Base-by-base conservation (phyloP, 106 monocot genomes). In the Hemerocallis citrina region DNA sequence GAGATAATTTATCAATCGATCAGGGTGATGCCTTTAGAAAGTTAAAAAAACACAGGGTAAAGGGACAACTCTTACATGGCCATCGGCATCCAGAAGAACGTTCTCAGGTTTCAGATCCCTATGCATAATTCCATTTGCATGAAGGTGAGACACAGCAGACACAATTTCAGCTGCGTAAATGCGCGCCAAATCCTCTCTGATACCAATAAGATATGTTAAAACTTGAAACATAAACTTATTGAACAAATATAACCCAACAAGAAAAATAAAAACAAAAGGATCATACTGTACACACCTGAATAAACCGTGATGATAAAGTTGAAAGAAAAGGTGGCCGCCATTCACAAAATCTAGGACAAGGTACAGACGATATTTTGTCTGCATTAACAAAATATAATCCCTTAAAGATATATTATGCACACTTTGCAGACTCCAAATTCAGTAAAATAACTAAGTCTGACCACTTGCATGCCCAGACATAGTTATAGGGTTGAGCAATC, bases 51-150 rank as follows among this genome's bases (percentile, higher is more conserved):
- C 39, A 42, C 27, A 10, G 16, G 17, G 28, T 16, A 61, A 37
- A 22, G 20, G 13, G 27, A 61, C 6, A n/a, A 31, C 4, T 28
- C 11, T 61, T 79, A 98, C 98, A 80, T 98, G 98, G 55, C 98
- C 98, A 64, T 98, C 98, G 37, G 81, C 81, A 75, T 92, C 98
- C 33, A 98, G 57, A 71, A 98, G 92, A 32, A 98, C 88, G 65
- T 98, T 98, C 67, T 98, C 98, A 31, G 98, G 98, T 70, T 98
- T 98, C 20, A 98, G 87, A 50, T 98, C 98, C 65, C 98, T 79
- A 66, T 98, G 98, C 98, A 98, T 98, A 59, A 98, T 76, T 52
- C 92, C 92, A 76, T 92, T 98, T 40, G 79, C 79, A 80, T 98
- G 98, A 74, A 98, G 98, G 67, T 98, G 98, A 34, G 92, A 79